Evolutionary conservation across 2,329 filamentous ascomycete genomes (phyloP).

Genomic region (Claviceps humidiphila): DNA sequence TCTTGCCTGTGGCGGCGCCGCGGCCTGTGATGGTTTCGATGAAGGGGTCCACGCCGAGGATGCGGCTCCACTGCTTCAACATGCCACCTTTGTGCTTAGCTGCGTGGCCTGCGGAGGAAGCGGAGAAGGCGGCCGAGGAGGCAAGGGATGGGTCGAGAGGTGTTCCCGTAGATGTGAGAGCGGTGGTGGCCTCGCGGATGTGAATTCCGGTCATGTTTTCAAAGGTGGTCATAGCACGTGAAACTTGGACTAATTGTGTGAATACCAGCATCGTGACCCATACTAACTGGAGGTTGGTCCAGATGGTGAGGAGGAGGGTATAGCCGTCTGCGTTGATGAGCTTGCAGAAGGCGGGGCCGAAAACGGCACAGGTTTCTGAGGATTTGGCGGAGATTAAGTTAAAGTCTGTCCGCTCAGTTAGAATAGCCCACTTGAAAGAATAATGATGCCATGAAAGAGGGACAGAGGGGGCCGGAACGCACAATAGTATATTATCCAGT

Average conservation of each 20-base stretch:
- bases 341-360: conserved; percentile 63
- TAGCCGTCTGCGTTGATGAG: conserved; percentile 72
- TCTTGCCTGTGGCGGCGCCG: conserved; percentile 47
- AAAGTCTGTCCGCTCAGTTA: conserved; percentile 40
- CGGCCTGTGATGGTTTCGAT: conserved; percentile 82
- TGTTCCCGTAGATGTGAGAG: conserved; percentile 65
- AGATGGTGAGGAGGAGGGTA: conserved; percentile 65
- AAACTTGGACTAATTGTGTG: conserved; percentile 86
- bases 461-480: conserved; percentile 17
- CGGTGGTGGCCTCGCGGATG: conserved; percentile 47
- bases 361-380: conserved; percentile 53
- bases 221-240: conserved; percentile 86
- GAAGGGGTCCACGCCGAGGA: conserved; percentile 87
- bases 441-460: no score
- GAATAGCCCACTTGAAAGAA: no score
- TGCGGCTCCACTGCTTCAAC: conserved; percentile 65
- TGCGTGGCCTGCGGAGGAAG: conserved; percentile 29
- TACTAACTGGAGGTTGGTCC: conserved; percentile 72
- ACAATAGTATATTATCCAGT: conserved; percentile 64
- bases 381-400: conserved; percentile 39
- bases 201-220: conserved; percentile 85
- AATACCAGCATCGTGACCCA: conserved; percentile 97
- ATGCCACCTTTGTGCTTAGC: conserved; percentile 50
- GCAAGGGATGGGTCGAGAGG: conserved; percentile 57
- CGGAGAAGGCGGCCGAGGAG: conserved; percentile 29